Evolutionary conservation across 2,329 filamentous ascomycete species (phyloP).

Genomic region (Neofusicoccum umdonicola): DNA sequence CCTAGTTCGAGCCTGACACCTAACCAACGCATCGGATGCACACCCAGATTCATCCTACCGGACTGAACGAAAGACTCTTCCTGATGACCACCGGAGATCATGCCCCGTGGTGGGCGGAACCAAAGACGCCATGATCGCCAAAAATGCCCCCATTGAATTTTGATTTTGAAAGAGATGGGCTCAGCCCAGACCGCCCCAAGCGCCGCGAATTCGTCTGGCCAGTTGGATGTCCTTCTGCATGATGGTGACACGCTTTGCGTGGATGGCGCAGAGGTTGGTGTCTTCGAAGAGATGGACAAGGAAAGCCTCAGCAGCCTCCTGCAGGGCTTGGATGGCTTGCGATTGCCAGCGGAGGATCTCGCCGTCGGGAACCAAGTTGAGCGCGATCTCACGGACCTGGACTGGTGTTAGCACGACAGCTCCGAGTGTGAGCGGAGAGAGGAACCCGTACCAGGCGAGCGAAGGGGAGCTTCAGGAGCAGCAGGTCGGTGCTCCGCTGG

Average conservation of each 20-base stretch:
- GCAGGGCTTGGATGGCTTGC: constrained; percentile 92
- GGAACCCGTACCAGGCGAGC: constrained; percentile 69
- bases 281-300: constrained; percentile 98
- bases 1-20: not conserved
- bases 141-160: not conserved
- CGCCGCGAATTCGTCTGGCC: constrained; percentile 89
- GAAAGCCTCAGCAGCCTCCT: constrained; percentile 98
- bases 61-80: not conserved
- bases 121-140: not conserved
- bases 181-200: constrained; percentile 41
- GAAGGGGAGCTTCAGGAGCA: constrained; percentile 97
- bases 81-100: not conserved
- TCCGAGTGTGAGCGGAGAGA: not conserved
- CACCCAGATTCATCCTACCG: no score
- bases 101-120: not conserved
- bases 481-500: constrained; percentile 93
- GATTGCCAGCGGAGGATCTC: constrained; percentile 92
- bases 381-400: constrained; percentile 71
- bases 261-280: constrained; percentile 97
- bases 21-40: not conserved
- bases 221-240: constrained; percentile 97
- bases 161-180: not conserved
- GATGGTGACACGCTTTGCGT: constrained; percentile 99
- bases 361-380: constrained; percentile 79
- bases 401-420: not conserved